Evolutionary conservation across 176 grass and related monocot genomes (phyloP), one percentile per base, ranked within the genome.

Genomic region (Aegilops sharonensis): DNA sequence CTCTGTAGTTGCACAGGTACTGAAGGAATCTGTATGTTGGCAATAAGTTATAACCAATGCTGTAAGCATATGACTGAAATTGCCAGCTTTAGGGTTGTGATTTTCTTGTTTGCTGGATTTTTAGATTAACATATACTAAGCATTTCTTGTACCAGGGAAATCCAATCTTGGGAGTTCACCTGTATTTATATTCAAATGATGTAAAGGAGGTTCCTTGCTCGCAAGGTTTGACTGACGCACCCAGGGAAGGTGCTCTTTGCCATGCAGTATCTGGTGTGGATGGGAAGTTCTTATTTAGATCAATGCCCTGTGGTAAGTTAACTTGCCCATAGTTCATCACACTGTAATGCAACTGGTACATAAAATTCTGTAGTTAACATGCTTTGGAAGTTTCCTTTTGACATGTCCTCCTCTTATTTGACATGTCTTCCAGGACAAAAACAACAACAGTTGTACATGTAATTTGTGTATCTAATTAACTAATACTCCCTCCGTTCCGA

Each of bases 121-220:
- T 73, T 48, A 63, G 6, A 50, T 80, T 75, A 64, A 88, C 13
- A 65, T 57, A 68, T 75, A 68, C 15, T 23, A 31, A 60, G 11
- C 18, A 61, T 68, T 77, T 85, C 61, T 39, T 63, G 66, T 71
- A 57, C 59, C 65, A 99, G 97, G 97, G 97, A 75, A 99, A 99
- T 78, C 97, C 97, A 36, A 99, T 99, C 64, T 86, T 96, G 85
- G 97, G 97, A 84, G 97, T 99, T 64, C 85, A 94, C 60, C 24
- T 99, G 30, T 99, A 91, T 79, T 80, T 99, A 64, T 96, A 98
- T 92, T 98, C 97, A 82, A 93, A 88, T 70, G 97, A 98, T 27
- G 79, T 98, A 37, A 81, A 59, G 4, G 77, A 91, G 39, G 92
- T 92, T 36, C 65, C 87, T 88, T 98, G 97, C 68, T 78, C 90